phyloP scores from a whole-genome alignment of 352 stramenopile genomes.

The Phytophthora fragariae region DNA sequence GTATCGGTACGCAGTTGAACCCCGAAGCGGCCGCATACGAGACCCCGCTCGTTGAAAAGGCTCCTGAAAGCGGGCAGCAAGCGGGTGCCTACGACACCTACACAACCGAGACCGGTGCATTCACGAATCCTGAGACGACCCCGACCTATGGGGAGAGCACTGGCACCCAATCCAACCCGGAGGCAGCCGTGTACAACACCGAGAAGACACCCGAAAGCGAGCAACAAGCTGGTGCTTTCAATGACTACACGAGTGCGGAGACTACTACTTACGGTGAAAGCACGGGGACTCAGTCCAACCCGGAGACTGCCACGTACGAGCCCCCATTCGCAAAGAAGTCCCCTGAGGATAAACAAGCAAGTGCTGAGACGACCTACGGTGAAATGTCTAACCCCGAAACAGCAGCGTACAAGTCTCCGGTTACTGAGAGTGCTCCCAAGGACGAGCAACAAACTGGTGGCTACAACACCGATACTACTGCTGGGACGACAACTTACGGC shows the following conservation, averaged over 20 bases:
- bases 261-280: neutral
- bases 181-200: neutral
- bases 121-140: neutral
- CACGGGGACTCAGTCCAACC: neutral
- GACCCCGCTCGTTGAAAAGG: neutral
- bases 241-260: slow-evolving; percentile 2
- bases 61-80: neutral
- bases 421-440: no score
- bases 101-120: neutral
- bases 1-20: neutral
- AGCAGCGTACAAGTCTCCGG: no score
- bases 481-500: no score
- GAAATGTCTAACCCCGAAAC: no score
- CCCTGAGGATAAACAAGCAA: neutral
- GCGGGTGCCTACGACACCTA: slow-evolving; percentile 4
- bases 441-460: no score
- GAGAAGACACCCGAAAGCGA: neutral
- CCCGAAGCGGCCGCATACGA: neutral
- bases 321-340: neutral
- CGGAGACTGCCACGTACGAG: neutral
- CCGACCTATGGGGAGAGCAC: neutral
- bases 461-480: no score
- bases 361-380: neutral
- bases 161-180: neutral
- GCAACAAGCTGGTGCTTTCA: slow-evolving; percentile 3